These are phyloP conservation scores for Glonium stellatum DNA, from an alignment of 495 filamentous ascomycete genomes.

Conservation along the genomic window DNA sequence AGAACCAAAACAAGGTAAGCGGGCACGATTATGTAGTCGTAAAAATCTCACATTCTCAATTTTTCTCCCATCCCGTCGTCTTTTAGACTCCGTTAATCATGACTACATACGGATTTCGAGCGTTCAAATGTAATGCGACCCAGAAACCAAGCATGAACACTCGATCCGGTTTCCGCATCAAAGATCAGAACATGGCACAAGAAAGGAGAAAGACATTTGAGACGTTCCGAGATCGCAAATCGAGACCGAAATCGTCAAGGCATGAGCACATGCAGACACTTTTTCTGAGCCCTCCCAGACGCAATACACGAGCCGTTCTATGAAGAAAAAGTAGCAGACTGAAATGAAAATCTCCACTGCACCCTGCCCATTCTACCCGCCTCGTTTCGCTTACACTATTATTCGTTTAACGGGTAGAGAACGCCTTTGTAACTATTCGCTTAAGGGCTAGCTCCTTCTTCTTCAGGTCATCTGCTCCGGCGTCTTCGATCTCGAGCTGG, in stretches of 20 bases:
- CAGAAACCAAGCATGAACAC: not conserved
- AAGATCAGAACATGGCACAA: not conserved
- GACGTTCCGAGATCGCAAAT: not conserved
- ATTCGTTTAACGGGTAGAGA: slow-evolving; percentile 68
- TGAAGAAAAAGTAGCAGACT: not conserved
- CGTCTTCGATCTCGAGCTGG: slow-evolving; percentile 82
- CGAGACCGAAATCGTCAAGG: not conserved
- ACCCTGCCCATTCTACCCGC: not conserved
- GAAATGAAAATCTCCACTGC: not conserved
- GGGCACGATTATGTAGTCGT: not conserved
- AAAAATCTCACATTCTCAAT: not conserved
- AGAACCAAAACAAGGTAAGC: not conserved
- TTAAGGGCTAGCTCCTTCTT: slow-evolving; percentile 99
- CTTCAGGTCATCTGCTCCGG: slow-evolving; percentile 88
- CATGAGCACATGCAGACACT: not conserved
- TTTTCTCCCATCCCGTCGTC: not conserved
- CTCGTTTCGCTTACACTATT: slow-evolving; percentile 1
- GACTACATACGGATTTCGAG: not conserved
- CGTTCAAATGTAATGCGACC: not conserved
- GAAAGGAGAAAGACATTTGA: not conserved
- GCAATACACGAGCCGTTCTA: slow-evolving; percentile 1
- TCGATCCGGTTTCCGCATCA: too few species aligned
- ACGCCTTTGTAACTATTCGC: slow-evolving; percentile 95
- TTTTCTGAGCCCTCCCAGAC: not conserved
- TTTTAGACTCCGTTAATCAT: not conserved